A percentile compares a stretch with the other conserved stretches of the same genome.
These are phyloP conservation scores for Potentilla sterilis DNA, from an alignment of 306 rosid species.

Conservation along the genomic window DNA sequence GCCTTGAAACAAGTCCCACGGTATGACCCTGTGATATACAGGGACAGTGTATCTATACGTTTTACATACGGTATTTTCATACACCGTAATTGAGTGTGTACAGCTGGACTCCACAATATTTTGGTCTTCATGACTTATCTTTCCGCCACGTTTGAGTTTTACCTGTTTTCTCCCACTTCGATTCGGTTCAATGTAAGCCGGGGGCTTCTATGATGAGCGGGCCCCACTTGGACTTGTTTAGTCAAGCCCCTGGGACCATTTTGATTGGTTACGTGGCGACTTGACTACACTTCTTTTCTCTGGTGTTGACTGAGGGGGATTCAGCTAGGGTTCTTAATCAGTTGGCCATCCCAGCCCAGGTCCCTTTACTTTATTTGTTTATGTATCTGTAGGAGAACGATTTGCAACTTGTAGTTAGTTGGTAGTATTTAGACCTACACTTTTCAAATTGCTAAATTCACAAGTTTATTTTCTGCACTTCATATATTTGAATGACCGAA, in stretches of 20 bases:
- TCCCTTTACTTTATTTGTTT: background rate
- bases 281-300: background rate
- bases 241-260: conserved; percentile 11
- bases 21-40: background rate
- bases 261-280: conserved; percentile 1
- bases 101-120: conserved; percentile 44
- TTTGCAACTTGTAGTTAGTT: background rate
- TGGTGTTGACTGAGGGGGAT: background rate
- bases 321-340: background rate
- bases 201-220: background rate
- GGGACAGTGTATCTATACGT: background rate
- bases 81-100: background rate
- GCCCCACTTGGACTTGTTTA: conserved; percentile 4
- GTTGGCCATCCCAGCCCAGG: background rate
- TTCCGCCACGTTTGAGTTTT: conserved; percentile 22
- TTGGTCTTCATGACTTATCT: conserved; percentile 2
- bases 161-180: background rate
- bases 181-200: conserved; percentile 4
- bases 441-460: background rate
- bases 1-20: conserved; percentile 42
- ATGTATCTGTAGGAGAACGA: background rate
- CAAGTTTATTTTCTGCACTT: too few species aligned
- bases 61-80: background rate
- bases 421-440: background rate
- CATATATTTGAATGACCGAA: too few species aligned